Evolutionary conservation across 768 basidiomycete genomes (phyloP), one percentile per base, ranked within the genome.

Genomic region (Boletus vermiculosoides): DNA sequence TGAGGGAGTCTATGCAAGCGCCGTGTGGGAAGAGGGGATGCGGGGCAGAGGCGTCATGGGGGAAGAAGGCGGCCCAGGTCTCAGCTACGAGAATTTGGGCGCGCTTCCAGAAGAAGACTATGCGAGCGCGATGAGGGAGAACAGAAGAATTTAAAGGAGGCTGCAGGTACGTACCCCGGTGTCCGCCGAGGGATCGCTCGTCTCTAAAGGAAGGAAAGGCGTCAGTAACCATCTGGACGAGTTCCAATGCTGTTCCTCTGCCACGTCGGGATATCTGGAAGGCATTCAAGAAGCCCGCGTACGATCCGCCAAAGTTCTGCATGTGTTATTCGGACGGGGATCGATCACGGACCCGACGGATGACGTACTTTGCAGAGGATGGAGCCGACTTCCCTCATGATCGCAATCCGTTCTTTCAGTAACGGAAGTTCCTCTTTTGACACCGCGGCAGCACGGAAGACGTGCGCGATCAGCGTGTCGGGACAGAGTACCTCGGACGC

Each of bases 71-170:
- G 2, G 94, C 93, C 93, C 92, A 94, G 0, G 84, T 86, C 68
- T 96, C 93, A 1, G 93, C 93, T 33, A 94, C 87, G 39, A 95
- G 80, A 55, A 96, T 96, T 62, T 96, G 93, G 1, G 92, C 86
- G 34, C 93, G 85, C 69, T 96, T 96, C 90, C 92, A 94, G 54
- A 95, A 79, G 71, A 73, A 85, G 9, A 94, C 90, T 92, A 51
- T 12, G 15, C 18, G 33, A 23, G 16, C 10, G 3, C 15, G 8
- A 23, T 57, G 50, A 61, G 50, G 31, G n/a, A 39, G n/a, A 25
- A 34, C 28, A 25, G 31, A 31, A 22, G 5, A 28, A n/a, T n/a
- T n/a, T n/a, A 41, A n/a, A 22, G 1, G 23, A 15, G 16, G 11
- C 20, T 7, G 20, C 18, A 16, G 36, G 41, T 23, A 59, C 72